Evolutionary conservation across 2,329 filamentous ascomycete genomes (phyloP).

Genomic region (Fusarium camptoceras): DNA sequence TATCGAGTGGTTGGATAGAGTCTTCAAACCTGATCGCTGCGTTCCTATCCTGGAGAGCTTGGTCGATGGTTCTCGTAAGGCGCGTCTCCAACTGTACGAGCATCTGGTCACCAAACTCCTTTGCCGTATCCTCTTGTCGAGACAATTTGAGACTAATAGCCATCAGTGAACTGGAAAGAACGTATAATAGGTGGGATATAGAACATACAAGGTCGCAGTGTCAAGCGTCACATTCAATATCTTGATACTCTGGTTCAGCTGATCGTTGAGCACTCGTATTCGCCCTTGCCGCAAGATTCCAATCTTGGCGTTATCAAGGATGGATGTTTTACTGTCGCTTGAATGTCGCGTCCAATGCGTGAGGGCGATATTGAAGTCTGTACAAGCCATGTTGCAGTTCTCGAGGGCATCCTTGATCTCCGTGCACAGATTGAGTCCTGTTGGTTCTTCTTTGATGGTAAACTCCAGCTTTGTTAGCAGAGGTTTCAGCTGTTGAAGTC

Average conservation of each 20-base stretch:
- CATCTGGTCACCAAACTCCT: rapidly evolving
- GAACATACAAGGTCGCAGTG: neutral
- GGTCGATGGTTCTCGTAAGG: rapidly evolving
- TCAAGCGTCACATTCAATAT: neutral
- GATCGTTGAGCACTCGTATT: neutral
- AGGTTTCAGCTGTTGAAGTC: no score
- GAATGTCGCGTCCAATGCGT: no score
- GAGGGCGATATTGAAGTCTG: no score
- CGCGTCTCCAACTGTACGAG: rapidly evolving
- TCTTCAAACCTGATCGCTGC: rapidly evolving
- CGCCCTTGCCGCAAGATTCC: neutral
- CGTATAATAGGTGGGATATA: no score
- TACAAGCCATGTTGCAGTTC: no score
- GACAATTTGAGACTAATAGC: neutral
- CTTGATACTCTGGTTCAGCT: neutral
- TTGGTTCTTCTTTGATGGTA: rapidly evolving
- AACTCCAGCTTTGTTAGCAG: no score
- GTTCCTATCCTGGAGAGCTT: neutral
- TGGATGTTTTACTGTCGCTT: no score
- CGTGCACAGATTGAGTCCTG: no score
- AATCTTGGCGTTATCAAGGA: no score
- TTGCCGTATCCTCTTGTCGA: neutral
- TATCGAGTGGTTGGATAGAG: no score
- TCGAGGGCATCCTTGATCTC: no score
- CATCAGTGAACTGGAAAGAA: neutral